Conservation (phyloP, 352 stramenopile genomes). For the Elongisporangium senticosum region DNA sequence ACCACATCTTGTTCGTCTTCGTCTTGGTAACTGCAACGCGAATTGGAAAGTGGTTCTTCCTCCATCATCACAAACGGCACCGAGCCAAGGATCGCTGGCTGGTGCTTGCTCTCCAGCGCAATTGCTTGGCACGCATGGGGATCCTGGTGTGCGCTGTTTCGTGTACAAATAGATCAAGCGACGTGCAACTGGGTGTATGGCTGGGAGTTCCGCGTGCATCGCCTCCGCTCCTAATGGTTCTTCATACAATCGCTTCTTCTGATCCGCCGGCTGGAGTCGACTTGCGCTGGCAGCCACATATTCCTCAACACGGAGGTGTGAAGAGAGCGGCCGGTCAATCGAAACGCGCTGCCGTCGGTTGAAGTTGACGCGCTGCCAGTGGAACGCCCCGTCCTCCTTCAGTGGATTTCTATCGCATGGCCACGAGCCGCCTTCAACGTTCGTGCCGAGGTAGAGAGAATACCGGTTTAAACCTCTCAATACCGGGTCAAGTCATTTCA, state of each 20-base stretch:
- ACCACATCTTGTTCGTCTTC: conserved; percentile 2
- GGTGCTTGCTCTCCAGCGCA: neutral
- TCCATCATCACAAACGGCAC: neutral
- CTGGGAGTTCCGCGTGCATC: neutral
- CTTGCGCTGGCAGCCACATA: neutral
- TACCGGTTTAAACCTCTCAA: neutral
- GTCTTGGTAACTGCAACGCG: neutral
- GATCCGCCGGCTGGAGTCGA: neutral
- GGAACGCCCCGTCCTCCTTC: neutral
- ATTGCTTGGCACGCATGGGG: neutral
- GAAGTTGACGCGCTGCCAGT: neutral
- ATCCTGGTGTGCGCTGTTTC: neutral
- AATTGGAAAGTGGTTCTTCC: neutral
- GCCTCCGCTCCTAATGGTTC: no score
- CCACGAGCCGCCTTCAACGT: neutral
- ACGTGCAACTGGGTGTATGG: neutral
- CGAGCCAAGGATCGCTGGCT: neutral
- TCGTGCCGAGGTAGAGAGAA: neutral
- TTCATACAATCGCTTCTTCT: neutral
- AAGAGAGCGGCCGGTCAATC: neutral
- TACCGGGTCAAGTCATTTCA: no score
- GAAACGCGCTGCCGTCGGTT: neutral
- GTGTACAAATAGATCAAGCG: neutral
- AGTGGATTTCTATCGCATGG: neutral
- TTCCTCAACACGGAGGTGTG: neutral